Conservation (phyloP, 305 asterid genomes). For the Salvia sclarea region DNA sequence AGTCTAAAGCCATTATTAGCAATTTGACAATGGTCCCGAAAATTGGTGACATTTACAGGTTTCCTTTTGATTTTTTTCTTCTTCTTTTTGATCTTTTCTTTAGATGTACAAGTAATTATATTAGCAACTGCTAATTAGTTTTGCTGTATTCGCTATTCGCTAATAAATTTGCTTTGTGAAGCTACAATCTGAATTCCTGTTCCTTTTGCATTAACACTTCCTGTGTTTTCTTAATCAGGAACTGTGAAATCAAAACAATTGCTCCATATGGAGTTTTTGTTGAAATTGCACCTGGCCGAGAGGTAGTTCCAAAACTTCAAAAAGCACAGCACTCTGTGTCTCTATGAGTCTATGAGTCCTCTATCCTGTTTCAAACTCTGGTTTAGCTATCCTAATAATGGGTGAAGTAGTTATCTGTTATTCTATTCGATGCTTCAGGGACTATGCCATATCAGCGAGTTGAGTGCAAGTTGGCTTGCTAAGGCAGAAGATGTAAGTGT, state of each 20-base stretch:
- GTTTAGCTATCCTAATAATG: slow-evolving; percentile 6
- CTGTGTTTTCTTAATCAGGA: slow-evolving; percentile 54
- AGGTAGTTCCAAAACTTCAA: slow-evolving; percentile 46
- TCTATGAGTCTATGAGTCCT: neutral
- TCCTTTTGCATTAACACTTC: neutral
- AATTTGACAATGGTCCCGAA: slow-evolving; percentile 80
- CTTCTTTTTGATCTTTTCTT: neutral
- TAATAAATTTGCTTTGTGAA: neutral
- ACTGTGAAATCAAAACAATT: slow-evolving; percentile 91
- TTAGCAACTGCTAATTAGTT: slow-evolving; percentile 6
- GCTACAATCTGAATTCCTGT: slow-evolving; percentile 19
- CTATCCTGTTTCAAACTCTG: slow-evolving; percentile 3
- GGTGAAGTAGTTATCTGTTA: slow-evolving; percentile 1
- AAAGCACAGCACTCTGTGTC: slow-evolving; percentile 12
- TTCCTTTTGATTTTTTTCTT: slow-evolving; percentile 16
- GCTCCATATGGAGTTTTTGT: slow-evolving; percentile 87
- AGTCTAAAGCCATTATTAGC: slow-evolving; percentile 73
- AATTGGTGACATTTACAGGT: slow-evolving; percentile 94
- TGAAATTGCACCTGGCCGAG: slow-evolving; percentile 94
- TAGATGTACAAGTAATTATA: neutral
- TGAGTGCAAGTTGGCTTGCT: slow-evolving; percentile 88
- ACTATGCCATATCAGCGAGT: slow-evolving; percentile 91
- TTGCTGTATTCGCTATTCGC: slow-evolving; percentile 9
- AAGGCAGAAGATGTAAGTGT: slow-evolving; percentile 91
- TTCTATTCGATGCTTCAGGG: slow-evolving; percentile 55